Evolutionary conservation across 2,329 filamentous ascomycete genomes (phyloP).

Genomic region (Teratosphaeria pseudoeucalypti): DNA sequence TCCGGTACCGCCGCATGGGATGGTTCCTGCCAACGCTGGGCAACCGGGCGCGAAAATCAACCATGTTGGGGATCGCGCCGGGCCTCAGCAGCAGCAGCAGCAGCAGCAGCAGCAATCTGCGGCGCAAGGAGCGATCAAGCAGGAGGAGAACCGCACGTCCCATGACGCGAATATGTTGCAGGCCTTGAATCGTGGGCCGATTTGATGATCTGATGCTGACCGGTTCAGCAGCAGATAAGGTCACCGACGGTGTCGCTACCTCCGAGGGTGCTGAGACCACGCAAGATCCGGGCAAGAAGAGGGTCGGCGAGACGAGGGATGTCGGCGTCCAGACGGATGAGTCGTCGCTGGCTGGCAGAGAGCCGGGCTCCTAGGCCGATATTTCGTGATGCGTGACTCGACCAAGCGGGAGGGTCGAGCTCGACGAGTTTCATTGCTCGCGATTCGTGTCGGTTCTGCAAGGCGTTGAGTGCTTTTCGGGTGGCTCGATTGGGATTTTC

Average conservation of each 20-base stretch:
- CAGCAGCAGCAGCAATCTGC: constrained; percentile 3
- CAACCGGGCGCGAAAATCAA: constrained; percentile 19
- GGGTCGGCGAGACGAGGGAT: constrained; percentile 17
- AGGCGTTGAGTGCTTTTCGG: constrained; percentile 6
- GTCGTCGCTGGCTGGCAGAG: constrained; percentile 6
- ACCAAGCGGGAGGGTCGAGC: background rate
- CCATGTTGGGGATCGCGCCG: constrained; percentile 14
- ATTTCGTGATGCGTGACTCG: background rate
- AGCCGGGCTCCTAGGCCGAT: constrained; percentile 14
- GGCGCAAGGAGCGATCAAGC: constrained; percentile 18
- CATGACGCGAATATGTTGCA: constrained; percentile 21
- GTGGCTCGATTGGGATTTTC: constrained; percentile 6
- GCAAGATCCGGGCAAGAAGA: constrained; percentile 12
- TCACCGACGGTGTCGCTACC: constrained; percentile 10
- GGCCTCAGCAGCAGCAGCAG: constrained; percentile 2
- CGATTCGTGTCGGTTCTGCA: background rate
- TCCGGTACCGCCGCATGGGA: constrained; percentile 3
- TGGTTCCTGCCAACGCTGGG: constrained; percentile 10
- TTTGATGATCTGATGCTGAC: constrained; percentile 17
- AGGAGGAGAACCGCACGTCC: constrained; percentile 28
- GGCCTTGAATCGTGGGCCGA: constrained; percentile 16
- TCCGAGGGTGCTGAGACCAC: constrained; percentile 12
- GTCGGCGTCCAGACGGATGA: constrained; percentile 23
- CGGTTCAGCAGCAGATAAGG: constrained; percentile 18
- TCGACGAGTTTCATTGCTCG: background rate